phyloP scores from a whole-genome alignment of 495 filamentous ascomycete genomes.

The Articulospora tetracladia region DNA sequence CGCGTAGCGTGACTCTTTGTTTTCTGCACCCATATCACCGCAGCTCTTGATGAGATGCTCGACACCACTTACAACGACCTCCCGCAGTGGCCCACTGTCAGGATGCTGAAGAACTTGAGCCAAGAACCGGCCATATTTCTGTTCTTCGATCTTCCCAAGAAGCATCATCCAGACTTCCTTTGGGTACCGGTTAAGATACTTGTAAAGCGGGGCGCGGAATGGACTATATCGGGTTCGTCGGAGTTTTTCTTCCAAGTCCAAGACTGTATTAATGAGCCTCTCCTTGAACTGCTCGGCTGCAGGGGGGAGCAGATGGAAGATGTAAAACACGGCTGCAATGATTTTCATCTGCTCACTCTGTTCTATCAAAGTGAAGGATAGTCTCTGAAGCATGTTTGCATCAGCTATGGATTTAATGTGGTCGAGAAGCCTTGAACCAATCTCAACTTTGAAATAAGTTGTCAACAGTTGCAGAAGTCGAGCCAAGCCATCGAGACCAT shows the following conservation, averaged over 20 bases:
- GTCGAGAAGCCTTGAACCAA: constrained; percentile 83
- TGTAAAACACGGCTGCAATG: constrained; percentile 88
- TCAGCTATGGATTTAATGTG: constrained; percentile 93
- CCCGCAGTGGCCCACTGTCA: constrained; percentile 69
- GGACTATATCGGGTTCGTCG: constrained; percentile 90
- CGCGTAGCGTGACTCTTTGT: constrained; percentile 59
- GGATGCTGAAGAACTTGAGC: constrained; percentile 81
- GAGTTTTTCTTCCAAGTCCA: constrained; percentile 82
- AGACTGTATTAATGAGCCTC: constrained; percentile 77
- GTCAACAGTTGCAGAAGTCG: constrained; percentile 85
- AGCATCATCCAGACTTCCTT: constrained; percentile 82
- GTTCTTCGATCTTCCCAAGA: constrained; percentile 67
- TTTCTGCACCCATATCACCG: constrained; percentile 52
- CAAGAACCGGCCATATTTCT: constrained; percentile 89
- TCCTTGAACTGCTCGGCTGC: constrained; percentile 90
- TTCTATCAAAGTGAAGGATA: constrained; percentile 90
- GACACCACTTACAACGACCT: constrained; percentile 68
- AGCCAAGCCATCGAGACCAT: constrained; percentile 86
- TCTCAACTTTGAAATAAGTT: constrained; percentile 99
- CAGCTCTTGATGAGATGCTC: constrained; percentile 63
- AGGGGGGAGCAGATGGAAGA: constrained; percentile 89
- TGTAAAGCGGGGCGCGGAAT: constrained; percentile 87
- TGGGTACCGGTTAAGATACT: constrained; percentile 90
- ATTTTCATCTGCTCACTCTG: constrained; percentile 89
- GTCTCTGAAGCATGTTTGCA: constrained; percentile 70